Evolutionary conservation across 164 flowering plant species (phyloP), one percentile per base, ranked within the genome.

Genomic region (Pachysandra terminalis): DNA sequence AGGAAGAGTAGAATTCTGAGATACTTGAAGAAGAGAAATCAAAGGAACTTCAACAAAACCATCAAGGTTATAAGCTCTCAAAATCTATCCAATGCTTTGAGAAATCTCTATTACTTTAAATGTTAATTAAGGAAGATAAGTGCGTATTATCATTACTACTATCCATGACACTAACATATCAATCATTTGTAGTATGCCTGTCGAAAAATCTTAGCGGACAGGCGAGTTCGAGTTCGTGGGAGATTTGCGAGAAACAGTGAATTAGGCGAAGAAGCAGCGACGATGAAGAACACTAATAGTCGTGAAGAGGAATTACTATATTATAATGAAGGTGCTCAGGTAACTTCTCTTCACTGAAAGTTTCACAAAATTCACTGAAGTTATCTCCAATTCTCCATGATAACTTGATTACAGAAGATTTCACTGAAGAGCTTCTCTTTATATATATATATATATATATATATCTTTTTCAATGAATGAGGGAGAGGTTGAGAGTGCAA

Each of bases 11-110:
- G 85, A 65, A 92, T 92, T 69, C 75, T 81, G 2, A 81, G 86
- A 52, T 92, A 92, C 68, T 64, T 88, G 72, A 89, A 87, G 82
- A 92, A 92, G 76, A 82, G 89, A 85, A 90, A 84, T 68, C 91
- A 86, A 79, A 86, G 98, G 68, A 92, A 92, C 75, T 92, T 87
- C 82, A 88, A 82, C 83, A 92, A 92, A 78, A 92, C 90, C 27
- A 89, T 92, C 62, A 92, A 90, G 93, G 97, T n/a, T n/a, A n/a
- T 90, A 41, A 40, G 1, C 19, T 37, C 27, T 66, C 3, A 24
- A 25, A 55, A 13, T 26, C 16, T 27, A 9, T n/a, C n/a, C n/a
- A n/a, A n/a, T n/a, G n/a, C n/a, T n/a, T n/a, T n/a, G n/a, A n/a
- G n/a, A n/a, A n/a, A n/a, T n/a, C n/a, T n/a, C n/a, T 32, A 32